Base-by-base conservation (phyloP, 2,329 filamentous ascomycete genomes). In the Colletotrichum viniferum region DNA sequence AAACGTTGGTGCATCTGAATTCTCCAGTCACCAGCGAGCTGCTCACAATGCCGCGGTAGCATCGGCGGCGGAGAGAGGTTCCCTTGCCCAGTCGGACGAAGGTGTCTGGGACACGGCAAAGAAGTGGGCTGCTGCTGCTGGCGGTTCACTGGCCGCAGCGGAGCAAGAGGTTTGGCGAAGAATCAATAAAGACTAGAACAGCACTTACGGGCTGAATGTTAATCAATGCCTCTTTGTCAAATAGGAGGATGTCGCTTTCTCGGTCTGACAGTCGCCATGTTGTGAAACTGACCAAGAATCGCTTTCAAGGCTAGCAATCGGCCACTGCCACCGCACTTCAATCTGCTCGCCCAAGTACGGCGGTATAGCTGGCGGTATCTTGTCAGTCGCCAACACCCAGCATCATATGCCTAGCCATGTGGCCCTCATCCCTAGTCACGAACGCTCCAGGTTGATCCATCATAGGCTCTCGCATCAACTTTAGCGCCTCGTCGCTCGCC, bases 121-220 rank as follows among this genome's bases (percentile, higher is more conserved):
- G 85, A 91, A 90, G 81, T 88, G 89, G 86, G 90, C 89, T 61
- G 84, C 87, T 74, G 87, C 87, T 38, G 91, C 91, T 8, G 91
- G 91, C 66, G 88, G 88, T 76, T 90, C 88, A 80, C 82, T 93
- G 32, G 89, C 87, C 10, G 89, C 88, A 16, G 90, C 90, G 16
- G 91, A 93, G 84, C 85, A 84, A 66, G 90, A 92, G 82, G 88
- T 93, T 28, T 93, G 91, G 91, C 89, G 88, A 83, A 88, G 87
- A 80, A 90, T 93, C 80, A 92, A 91, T 83, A 91, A 90, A 83
- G 85, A 89, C 63, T 89, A 86, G 80, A 76, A 55, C 18, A 32
- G 60, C n/a, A 52, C 21, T n/a, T n/a, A 14, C 24, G 36, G 55
- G 48, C 18, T 55, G 43, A 21, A 26, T 52, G n/a, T 38, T 30